Evolutionary conservation across 768 basidiomycete species (phyloP).

Genomic region (Psilocybe cubensis): DNA sequence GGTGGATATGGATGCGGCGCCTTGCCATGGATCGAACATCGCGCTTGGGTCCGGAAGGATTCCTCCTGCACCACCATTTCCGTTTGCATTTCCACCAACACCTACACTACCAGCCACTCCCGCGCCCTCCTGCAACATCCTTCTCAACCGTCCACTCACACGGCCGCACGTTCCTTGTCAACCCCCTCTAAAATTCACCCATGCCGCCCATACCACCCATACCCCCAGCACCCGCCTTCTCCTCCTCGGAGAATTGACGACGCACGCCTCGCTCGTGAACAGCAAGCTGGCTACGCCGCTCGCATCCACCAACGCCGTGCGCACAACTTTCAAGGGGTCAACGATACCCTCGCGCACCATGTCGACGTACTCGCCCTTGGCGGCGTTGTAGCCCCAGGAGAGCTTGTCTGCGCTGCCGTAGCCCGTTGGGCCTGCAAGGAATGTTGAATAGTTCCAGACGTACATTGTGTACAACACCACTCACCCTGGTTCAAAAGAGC

Average conservation of each 20-base stretch:
- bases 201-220: too few relatives aligned
- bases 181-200: constrained; percentile 31
- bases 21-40: constrained; percentile 65
- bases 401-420: too few relatives aligned
- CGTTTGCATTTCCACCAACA: neutral
- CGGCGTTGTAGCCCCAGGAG: too few relatives aligned
- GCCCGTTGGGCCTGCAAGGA: constrained; percentile 94
- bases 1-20: too few relatives aligned
- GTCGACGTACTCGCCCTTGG: too few relatives aligned
- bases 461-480: constrained; percentile 93
- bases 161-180: too few relatives aligned
- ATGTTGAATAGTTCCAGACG: constrained; percentile 95
- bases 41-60: constrained; percentile 24
- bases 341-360: too few relatives aligned
- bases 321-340: too few relatives aligned
- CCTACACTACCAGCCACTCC: constrained; percentile 5
- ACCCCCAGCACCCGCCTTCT: constrained; percentile 50
- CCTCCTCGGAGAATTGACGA: constrained; percentile 92
- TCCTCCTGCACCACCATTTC: neutral
- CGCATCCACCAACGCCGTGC: too few relatives aligned
- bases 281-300: constrained; percentile 88
- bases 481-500: constrained; percentile 85
- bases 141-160: constrained; percentile 39
- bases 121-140: constrained; percentile 17
- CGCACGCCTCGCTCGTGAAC: constrained; percentile 90